Evolutionary conservation across 2,329 filamentous ascomycete species (phyloP), one percentile per base, ranked within the genome.

Genomic region (Penicillium sp.): DNA sequence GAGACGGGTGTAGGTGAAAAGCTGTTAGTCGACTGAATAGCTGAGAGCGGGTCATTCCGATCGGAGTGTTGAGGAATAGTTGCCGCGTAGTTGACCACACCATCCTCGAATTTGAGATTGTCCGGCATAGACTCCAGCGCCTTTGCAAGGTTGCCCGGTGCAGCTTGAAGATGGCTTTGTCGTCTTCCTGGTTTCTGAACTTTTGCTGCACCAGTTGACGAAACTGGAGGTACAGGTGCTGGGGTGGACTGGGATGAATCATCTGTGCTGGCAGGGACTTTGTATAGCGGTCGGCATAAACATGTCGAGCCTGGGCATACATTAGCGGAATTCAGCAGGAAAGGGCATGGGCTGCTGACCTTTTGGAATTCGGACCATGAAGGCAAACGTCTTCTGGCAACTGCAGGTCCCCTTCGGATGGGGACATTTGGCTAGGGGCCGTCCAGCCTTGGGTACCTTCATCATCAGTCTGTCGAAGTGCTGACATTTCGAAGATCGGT

Each of bases 401-500:
- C 69, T 71, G 56, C 74, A 77, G 5, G 66, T 67, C 18, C 70
- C 69, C 54, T 74, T 73, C 4, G 72, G 70, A 62, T 79, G 76
- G 24, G 76, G 74, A 42, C 76, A 79, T 61, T 75, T 76, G 29
- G 74, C 71, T 21, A 78, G 67, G 16, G 76, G 76, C 16, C 76
- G 70, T 12, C 76, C 76, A 18, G 76, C 75, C 51, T 77, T 78
- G 26, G 75, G 74, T 21, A 79, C 76, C 61, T 76, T 76, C 61
- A 78, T 74, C 72, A 79, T 77, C 34, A 78, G 66, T 54, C 76
- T 69, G 54, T 79, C 76, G 47, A 72, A 75, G 59, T 79, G 76
- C 50, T 73, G 72, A 45, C 76, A 78, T 74, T 78, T 78, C 52
- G 76, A 77, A 21, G 76, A 78, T 47, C 76, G 72, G 62, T 78